Conservation (phyloP, 2,329 filamentous ascomycete genomes). For the Penicillium sp. region DNA sequence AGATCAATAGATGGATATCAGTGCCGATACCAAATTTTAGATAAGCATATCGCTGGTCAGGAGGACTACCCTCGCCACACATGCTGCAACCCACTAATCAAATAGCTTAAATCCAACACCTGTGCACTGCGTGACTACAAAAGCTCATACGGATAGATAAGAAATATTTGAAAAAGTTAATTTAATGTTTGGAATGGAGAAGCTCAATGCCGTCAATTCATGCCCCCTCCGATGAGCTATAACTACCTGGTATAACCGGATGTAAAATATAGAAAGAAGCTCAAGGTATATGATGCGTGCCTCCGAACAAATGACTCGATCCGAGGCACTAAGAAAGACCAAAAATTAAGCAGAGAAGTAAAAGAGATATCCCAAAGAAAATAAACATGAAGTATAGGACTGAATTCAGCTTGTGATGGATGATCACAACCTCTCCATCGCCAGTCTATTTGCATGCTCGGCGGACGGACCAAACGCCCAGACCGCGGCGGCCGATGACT, state of each 20-base stretch:
- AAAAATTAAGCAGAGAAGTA: neutral
- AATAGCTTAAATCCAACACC: too few species aligned
- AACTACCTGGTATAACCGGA: neutral
- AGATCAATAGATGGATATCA: too few species aligned
- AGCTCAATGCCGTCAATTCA: neutral
- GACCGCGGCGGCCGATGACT: conserved; percentile 50
- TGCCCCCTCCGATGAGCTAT: neutral
- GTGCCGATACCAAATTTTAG: too few species aligned
- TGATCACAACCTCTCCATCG: neutral
- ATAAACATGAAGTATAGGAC: neutral
- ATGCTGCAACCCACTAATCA: too few species aligned
- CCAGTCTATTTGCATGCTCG: conserved; percentile 26
- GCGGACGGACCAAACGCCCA: conserved; percentile 51
- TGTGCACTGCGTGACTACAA: too few species aligned
- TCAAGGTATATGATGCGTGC: neutral
- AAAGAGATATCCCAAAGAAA: neutral
- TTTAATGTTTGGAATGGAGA: too few species aligned
- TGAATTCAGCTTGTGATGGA: too few species aligned
- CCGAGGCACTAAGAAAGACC: neutral
- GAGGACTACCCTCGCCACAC: too few species aligned
- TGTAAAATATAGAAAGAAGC: neutral
- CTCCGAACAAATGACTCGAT: too few species aligned
- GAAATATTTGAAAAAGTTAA: too few species aligned
- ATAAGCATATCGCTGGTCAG: too few species aligned
- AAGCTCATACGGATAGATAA: too few species aligned